phyloP scores from a whole-genome alignment of 148 eudicot genomes.

The Dysphania ambrosioides region DNA sequence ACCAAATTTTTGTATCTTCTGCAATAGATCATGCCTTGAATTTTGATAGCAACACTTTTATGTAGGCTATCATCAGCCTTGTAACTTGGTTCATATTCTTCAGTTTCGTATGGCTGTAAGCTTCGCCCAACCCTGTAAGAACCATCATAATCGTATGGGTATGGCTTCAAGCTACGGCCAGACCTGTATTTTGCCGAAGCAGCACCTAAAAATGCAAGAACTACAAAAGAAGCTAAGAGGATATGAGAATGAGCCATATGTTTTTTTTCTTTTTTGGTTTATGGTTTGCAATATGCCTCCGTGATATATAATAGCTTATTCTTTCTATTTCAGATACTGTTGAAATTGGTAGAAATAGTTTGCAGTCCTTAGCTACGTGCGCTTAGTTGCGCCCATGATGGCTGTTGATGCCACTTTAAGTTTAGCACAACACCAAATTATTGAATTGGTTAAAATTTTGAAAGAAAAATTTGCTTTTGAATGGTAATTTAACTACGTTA shows the following conservation, averaged over 20 bases:
- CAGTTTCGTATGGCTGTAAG: not conserved
- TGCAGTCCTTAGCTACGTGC: constrained; percentile 5
- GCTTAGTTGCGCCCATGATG: constrained; percentile 4
- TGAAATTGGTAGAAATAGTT: not conserved
- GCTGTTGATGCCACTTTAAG: not conserved
- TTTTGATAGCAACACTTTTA: not conserved
- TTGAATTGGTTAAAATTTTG: not conserved
- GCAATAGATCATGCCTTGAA: constrained; percentile 13
- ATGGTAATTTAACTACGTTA: too few species aligned
- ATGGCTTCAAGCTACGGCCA: not conserved
- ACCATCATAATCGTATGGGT: not conserved
- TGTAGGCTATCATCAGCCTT: not conserved
- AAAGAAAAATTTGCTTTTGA: too few species aligned
- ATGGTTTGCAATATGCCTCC: not conserved
- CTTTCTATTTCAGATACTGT: not conserved
- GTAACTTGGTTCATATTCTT: not conserved
- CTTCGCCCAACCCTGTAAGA: not conserved
- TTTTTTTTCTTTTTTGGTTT: not conserved
- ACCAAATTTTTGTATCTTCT: not conserved
- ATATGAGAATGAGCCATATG: not conserved
- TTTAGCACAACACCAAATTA: not conserved
- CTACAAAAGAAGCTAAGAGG: not conserved
- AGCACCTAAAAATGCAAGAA: not conserved
- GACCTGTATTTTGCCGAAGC: not conserved
- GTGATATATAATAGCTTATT: not conserved